phyloP scores from a whole-genome alignment of 306 rosid genomes.

The Cicer pinnatifidum region DNA sequence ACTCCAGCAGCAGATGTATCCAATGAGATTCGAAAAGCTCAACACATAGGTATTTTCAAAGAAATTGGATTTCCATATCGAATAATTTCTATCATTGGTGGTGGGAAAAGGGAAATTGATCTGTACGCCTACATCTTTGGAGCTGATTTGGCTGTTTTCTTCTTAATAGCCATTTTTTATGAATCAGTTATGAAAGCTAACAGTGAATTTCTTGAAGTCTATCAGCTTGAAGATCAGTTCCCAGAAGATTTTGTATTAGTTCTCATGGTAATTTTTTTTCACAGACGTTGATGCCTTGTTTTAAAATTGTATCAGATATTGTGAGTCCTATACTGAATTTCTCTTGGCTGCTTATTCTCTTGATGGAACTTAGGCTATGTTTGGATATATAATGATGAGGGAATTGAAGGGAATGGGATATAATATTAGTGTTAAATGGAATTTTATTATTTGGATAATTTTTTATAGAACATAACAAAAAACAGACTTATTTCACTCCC shows the following conservation, averaged over 20 bases:
- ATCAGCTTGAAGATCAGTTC: constrained; percentile 93
- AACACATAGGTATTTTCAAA: constrained; percentile 56
- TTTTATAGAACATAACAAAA: background rate
- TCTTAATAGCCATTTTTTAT: constrained; percentile 76
- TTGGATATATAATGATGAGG: constrained; percentile 20
- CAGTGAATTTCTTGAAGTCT: constrained; percentile 81
- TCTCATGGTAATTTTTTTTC: constrained; percentile 68
- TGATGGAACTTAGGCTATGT: constrained; percentile 29
- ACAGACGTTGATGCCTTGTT: constrained; percentile 2
- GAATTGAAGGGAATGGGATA: constrained; percentile 23
- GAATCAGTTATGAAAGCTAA: constrained; percentile 77
- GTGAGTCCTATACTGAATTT: background rate
- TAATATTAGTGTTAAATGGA: background rate
- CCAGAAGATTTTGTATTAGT: constrained; percentile 81
- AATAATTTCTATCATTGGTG: constrained; percentile 77
- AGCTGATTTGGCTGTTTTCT: constrained; percentile 87
- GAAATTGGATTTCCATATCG: constrained; percentile 77
- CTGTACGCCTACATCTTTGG: constrained; percentile 88
- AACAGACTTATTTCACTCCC: background rate
- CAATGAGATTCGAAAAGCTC: constrained; percentile 74
- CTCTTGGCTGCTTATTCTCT: constrained; percentile 36
- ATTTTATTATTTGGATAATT: constrained; percentile 6
- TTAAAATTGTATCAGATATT: constrained; percentile 2
- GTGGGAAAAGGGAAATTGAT: constrained; percentile 86
- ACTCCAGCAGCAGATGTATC: constrained; percentile 92